A percentile compares a stretch with the other conserved stretches of the same genome.
Conservation (phyloP, 371 early-diverging fungal genomes). For the Apophysomyces elegans region DNA sequence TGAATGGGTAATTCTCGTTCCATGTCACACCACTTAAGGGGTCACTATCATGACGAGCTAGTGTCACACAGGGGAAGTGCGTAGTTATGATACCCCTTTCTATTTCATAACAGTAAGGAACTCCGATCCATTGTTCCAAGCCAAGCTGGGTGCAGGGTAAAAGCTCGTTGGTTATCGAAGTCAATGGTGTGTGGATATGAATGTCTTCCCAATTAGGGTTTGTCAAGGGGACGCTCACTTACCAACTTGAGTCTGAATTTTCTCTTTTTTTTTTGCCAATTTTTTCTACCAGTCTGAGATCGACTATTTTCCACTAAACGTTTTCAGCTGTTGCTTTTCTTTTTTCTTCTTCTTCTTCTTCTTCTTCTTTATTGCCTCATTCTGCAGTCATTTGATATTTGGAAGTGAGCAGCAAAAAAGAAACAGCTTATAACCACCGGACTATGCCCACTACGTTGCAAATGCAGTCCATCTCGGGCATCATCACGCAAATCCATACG, state of each 20-base stretch:
- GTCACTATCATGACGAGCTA: conserved; percentile 6
- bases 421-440: not conserved
- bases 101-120: not conserved
- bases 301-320: not conserved
- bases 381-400: not conserved
- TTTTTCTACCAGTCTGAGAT: conserved; percentile 10
- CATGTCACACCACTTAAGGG: conserved; percentile 12
- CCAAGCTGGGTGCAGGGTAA: not conserved
- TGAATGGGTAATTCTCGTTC: not conserved
- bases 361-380: conserved; percentile 2
- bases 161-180: not conserved
- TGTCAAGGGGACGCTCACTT: conserved; percentile 8
- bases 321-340: conserved; percentile 1
- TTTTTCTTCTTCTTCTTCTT: conserved; percentile 7
- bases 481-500: conserved; percentile 66
- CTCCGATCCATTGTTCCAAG: conserved; percentile 3
- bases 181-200: not conserved
- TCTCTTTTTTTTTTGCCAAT: conserved; percentile 12
- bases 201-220: conserved; percentile 11
- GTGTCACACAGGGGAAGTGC: conserved; percentile 6
- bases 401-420: conserved; percentile 3
- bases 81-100: not conserved
- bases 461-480: conserved; percentile 71
- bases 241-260: conserved; percentile 12
- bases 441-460: conserved; percentile 32